A percentile compares a stretch with the other conserved stretches of the same genome.
These are phyloP conservation scores for Anthoceros angustus DNA, from an alignment of 225 moss, liverwort and hornwort genomes.

Conservation along the genomic window DNA sequence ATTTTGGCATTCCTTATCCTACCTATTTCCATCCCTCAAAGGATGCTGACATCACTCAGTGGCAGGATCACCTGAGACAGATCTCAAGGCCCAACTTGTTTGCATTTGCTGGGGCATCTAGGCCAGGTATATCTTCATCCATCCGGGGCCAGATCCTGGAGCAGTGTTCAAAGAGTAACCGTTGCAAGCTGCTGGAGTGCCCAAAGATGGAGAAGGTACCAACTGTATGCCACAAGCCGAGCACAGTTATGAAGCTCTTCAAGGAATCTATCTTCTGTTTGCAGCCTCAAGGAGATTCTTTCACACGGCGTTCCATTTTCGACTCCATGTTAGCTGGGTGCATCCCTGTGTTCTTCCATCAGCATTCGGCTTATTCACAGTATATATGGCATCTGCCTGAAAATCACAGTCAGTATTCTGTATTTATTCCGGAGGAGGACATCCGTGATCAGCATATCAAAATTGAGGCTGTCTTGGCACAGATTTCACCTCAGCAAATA, in stretches of 20 bases:
- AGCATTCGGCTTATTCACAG: slow-evolving; percentile 19
- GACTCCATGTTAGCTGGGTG: slow-evolving; percentile 44
- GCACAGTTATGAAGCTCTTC: slow-evolving; percentile 27
- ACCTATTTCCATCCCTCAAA: slow-evolving; percentile 36
- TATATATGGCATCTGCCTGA: slow-evolving; percentile 32
- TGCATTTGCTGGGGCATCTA: slow-evolving; percentile 28
- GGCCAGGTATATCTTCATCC: slow-evolving; percentile 13
- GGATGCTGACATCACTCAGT: slow-evolving; percentile 10
- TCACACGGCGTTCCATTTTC: slow-evolving; percentile 31
- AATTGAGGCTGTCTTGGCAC: slow-evolving; percentile 17
- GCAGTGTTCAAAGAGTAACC: slow-evolving; percentile 21
- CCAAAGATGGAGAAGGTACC: slow-evolving; percentile 15
- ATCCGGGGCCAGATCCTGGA: slow-evolving; percentile 33
- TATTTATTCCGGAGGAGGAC: slow-evolving; percentile 20
- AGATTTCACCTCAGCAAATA: slow-evolving; percentile 6
- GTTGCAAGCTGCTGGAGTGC: slow-evolving; percentile 19
- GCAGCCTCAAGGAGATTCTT: slow-evolving; percentile 1
- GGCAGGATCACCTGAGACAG: slow-evolving; percentile 20
- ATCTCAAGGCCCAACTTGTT: slow-evolving; percentile 19
- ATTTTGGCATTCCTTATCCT: slow-evolving; percentile 32
- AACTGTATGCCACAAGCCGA: slow-evolving; percentile 22
- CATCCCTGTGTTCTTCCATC: slow-evolving; percentile 42
- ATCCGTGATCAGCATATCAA: slow-evolving; percentile 15
- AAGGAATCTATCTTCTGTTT: not conserved
- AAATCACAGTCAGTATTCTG: slow-evolving; percentile 23